phyloP scores from a whole-genome alignment of 2,329 filamentous ascomycete genomes.

The Ilyonectria mors-panacis region DNA sequence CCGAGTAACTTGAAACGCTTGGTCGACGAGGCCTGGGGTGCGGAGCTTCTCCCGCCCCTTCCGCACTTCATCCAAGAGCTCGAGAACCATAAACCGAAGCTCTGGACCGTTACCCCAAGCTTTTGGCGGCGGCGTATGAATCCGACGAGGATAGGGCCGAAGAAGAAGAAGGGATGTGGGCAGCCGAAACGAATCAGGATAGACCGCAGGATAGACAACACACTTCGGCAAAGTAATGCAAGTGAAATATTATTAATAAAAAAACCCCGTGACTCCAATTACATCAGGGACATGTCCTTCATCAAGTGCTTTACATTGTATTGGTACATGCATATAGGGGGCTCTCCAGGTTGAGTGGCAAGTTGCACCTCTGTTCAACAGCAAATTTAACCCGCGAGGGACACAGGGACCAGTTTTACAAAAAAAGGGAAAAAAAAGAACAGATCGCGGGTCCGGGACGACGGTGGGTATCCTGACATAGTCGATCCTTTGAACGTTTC shows the following conservation, averaged over 20 bases:
- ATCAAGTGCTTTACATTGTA: slow-evolving; percentile 50
- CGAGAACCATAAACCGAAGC: slow-evolving; percentile 48
- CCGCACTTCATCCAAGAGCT: slow-evolving; percentile 46
- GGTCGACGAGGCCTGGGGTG: slow-evolving; percentile 55
- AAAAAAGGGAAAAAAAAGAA: background rate
- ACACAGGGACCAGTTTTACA: background rate
- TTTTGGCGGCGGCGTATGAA: slow-evolving; percentile 50
- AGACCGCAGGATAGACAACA: background rate
- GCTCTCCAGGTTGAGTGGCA: slow-evolving; percentile 11
- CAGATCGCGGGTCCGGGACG: slow-evolving; percentile 7
- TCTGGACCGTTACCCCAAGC: slow-evolving; percentile 49
- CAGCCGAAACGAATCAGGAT: background rate
- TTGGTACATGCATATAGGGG: slow-evolving; percentile 47
- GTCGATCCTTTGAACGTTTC: slow-evolving; percentile 32
- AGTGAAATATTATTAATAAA: slow-evolving; percentile 44
- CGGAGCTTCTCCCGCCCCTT: slow-evolving; percentile 47
- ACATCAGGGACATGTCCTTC: slow-evolving; percentile 43
- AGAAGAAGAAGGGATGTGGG: slow-evolving; percentile 14
- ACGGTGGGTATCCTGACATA: slow-evolving; percentile 36
- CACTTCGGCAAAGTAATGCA: slow-evolving; percentile 10
- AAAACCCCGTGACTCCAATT: slow-evolving; percentile 48
- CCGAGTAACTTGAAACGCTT: slow-evolving; percentile 49
- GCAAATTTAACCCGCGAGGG: slow-evolving; percentile 4
- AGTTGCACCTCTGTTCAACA: slow-evolving; percentile 10
- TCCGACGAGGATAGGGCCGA: slow-evolving; percentile 22